phyloP scores from a whole-genome alignment of 306 rosid species.

The Ammopiptanthus mongolicus region DNA sequence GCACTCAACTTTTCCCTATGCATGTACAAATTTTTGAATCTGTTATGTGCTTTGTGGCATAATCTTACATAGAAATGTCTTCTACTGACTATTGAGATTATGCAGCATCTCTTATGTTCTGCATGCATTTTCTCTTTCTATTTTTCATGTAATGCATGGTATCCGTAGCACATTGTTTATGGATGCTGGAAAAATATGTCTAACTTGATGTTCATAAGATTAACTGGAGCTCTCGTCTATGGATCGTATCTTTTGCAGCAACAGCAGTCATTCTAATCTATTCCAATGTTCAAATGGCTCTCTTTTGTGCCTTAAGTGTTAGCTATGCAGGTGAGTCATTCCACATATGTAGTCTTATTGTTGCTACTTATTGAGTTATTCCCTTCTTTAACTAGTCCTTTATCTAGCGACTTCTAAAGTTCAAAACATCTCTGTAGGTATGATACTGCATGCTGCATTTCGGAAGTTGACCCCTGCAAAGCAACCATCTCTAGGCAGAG shows the following conservation, averaged over 20 bases:
- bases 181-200: background rate
- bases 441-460: constrained; percentile 79
- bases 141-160: background rate
- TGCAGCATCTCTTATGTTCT: background rate
- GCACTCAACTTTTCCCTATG: background rate
- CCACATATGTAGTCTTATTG: background rate
- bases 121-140: background rate
- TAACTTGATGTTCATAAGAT: background rate
- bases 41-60: background rate
- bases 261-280: constrained; percentile 57
- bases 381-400: background rate
- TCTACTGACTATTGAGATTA: background rate
- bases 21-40: background rate
- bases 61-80: background rate
- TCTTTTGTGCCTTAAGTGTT: constrained; percentile 64
- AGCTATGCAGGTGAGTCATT: constrained; percentile 60
- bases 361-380: background rate
- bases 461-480: constrained; percentile 67
- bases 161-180: background rate
- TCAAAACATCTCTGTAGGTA: constrained; percentile 34
- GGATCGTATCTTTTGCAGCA: constrained; percentile 50
- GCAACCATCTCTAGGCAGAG: constrained; percentile 45
- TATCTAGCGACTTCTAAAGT: background rate
- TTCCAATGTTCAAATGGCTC: constrained; percentile 83
- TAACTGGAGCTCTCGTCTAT: constrained; percentile 23